Evolutionary conservation across 225 moss, liverwort and hornwort genomes (phyloP).

Genomic region (Antitrichia curtipendula): DNA sequence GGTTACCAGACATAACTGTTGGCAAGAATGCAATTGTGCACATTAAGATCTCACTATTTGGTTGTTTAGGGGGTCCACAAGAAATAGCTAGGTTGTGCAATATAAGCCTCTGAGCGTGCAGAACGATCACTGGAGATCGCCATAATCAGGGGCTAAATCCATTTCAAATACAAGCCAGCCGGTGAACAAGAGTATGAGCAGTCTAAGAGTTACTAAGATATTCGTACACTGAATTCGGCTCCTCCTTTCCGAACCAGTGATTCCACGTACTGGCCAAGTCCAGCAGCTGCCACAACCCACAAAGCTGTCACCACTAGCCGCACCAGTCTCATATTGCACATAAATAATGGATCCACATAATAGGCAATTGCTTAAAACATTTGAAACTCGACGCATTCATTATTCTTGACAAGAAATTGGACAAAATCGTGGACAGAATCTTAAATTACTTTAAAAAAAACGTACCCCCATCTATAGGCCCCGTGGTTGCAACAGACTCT

Average conservation of each 20-base stretch:
- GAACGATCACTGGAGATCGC: neutral
- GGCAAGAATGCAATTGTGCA: neutral
- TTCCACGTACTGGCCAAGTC: slow-evolving; percentile 42
- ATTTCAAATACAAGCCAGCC: neutral
- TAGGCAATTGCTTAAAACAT: neutral
- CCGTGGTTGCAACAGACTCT: slow-evolving; percentile 19
- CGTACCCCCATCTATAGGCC: slow-evolving; percentile 30
- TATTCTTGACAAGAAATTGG: neutral
- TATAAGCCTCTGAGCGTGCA: neutral
- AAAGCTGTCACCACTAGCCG: neutral
- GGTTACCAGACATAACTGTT: neutral
- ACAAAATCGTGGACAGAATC: neutral
- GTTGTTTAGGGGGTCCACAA: neutral
- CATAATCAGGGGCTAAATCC: neutral
- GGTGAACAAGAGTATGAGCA: neutral
- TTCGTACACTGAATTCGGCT: slow-evolving; percentile 31
- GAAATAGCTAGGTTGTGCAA: neutral
- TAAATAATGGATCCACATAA: neutral
- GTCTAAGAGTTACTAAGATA: neutral
- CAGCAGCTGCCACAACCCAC: slow-evolving; percentile 26
- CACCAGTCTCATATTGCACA: neutral
- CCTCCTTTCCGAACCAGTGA: slow-evolving; percentile 37
- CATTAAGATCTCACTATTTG: neutral
- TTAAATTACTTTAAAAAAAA: neutral
- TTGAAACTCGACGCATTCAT: neutral